Evolutionary conservation across 2,329 filamentous ascomycete species (phyloP).

Genomic region (Raffaelea albimanens): DNA sequence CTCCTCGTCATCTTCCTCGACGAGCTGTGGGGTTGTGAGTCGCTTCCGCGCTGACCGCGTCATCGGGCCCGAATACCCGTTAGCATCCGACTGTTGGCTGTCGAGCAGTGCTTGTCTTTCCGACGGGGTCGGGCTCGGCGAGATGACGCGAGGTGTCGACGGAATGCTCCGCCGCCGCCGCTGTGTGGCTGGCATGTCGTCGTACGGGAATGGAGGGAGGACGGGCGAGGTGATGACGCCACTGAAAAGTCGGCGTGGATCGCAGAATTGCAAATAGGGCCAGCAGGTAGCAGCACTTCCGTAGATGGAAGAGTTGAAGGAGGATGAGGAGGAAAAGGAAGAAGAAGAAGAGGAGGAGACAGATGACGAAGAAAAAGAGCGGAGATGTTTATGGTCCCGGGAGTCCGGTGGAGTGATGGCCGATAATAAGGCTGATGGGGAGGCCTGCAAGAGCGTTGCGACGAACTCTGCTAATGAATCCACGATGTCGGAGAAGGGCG

Average conservation of each 20-base stretch:
- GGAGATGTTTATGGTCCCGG: constrained; percentile 2
- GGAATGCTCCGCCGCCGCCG: constrained; percentile 51
- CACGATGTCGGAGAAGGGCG: constrained; percentile 42
- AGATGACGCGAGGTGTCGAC: constrained; percentile 77
- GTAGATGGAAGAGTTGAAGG: background rate
- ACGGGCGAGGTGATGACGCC: constrained; percentile 47
- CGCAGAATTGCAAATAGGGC: constrained; percentile 22
- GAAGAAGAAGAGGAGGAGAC: constrained; percentile 12
- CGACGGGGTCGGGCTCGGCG: constrained; percentile 70
- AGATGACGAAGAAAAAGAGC: constrained; percentile 11
- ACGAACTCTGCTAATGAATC: constrained; percentile 39
- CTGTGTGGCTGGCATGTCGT: constrained; percentile 26
- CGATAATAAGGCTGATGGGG: constrained; percentile 3
- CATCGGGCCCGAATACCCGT: constrained; percentile 62
- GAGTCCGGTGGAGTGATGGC: constrained; percentile 1
- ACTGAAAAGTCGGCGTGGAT: constrained; percentile 39
- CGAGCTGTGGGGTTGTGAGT: constrained; percentile 43
- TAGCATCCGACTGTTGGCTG: constrained; percentile 27
- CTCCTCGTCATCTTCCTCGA: constrained; percentile 36
- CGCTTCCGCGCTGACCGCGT: constrained; percentile 64
- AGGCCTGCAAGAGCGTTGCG: constrained; percentile 22
- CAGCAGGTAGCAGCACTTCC: constrained; percentile 4
- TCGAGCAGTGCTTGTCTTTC: constrained; percentile 39
- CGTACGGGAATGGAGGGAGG: constrained; percentile 48
- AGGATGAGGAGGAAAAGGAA: constrained; percentile 13